phyloP scores from a whole-genome alignment of 2,329 filamentous ascomycete species.

The Cercospora beticola region DNA sequence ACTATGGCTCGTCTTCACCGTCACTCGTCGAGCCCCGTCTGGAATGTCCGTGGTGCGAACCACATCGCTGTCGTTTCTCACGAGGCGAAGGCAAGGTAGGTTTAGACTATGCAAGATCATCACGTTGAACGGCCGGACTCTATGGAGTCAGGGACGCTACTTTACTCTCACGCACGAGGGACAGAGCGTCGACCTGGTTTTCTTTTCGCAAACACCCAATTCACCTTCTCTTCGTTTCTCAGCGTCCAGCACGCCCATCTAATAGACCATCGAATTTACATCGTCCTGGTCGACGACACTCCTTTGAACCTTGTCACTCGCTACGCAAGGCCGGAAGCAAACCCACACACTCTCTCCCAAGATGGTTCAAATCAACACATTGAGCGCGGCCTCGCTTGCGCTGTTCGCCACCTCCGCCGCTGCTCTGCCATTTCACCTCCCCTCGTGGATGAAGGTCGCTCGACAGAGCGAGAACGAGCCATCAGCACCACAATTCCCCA shows the following conservation, averaged over 20 bases:
- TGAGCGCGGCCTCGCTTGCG: constrained; percentile 10
- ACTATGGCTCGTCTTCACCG: constrained; percentile 6
- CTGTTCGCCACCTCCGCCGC: constrained; percentile 9
- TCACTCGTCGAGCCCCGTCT: constrained; percentile 3
- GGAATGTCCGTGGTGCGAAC: constrained; percentile 4
- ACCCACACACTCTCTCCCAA: not conserved
- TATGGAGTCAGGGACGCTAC: not conserved
- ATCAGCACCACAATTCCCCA: not conserved
- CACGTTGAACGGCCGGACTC: constrained; percentile 4
- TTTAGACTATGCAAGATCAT: not conserved
- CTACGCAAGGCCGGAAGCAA: constrained; percentile 2
- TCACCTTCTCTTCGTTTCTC: not conserved
- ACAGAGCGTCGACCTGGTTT: not conserved
- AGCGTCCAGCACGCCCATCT: constrained; percentile 6
- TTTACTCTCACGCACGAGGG: not conserved
- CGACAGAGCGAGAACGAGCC: not conserved
- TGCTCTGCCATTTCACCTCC: constrained; percentile 6
- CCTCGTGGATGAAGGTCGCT: not conserved
- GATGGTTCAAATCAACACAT: constrained; percentile 16
- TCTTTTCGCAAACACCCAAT: not conserved
- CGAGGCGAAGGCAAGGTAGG: constrained; percentile 1
- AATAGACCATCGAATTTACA: constrained; percentile 5
- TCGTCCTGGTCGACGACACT: constrained; percentile 15
- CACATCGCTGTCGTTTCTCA: not conserved
- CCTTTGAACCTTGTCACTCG: constrained; percentile 6